phyloP scores from a whole-genome alignment of 1,284 basidiomycete species.

The Garcileccinum viscosum region DNA sequence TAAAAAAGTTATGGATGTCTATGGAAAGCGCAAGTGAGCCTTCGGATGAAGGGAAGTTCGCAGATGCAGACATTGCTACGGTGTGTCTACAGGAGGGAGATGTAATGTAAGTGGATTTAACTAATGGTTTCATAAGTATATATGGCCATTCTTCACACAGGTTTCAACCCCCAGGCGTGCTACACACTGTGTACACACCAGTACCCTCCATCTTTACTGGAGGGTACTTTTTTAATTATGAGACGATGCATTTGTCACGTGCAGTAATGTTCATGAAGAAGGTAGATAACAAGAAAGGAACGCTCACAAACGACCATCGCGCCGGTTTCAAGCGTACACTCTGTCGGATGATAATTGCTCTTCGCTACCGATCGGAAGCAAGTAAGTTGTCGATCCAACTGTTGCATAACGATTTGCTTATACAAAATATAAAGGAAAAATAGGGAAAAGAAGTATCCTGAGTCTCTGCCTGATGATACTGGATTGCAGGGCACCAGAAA shows the following conservation, averaged over 20 bases:
- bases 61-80: background rate
- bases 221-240: conserved; percentile 19
- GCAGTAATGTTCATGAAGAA: fast-evolving
- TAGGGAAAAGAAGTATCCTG: background rate
- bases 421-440: background rate
- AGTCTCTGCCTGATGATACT: background rate
- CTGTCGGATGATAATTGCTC: conserved; percentile 13
- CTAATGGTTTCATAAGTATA: too few relatives aligned
- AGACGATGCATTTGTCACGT: conserved; percentile 11
- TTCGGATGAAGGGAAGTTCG: background rate
- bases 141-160: background rate
- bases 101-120: background rate
- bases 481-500: background rate
- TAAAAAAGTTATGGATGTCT: background rate
- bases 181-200: conserved; percentile 7
- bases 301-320: conserved; percentile 4
- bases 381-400: background rate
- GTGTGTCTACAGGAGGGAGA: background rate
- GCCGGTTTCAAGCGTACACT: background rate
- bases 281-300: fast-evolving
- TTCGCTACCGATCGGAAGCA: conserved; percentile 7
- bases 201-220: conserved; percentile 14
- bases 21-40: too few relatives aligned
- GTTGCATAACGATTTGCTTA: background rate
- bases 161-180: background rate